These are phyloP conservation scores for Suhomyces atakaporum DNA, from an alignment of 1,139 yeast genomes.

Conservation along the genomic window DNA sequence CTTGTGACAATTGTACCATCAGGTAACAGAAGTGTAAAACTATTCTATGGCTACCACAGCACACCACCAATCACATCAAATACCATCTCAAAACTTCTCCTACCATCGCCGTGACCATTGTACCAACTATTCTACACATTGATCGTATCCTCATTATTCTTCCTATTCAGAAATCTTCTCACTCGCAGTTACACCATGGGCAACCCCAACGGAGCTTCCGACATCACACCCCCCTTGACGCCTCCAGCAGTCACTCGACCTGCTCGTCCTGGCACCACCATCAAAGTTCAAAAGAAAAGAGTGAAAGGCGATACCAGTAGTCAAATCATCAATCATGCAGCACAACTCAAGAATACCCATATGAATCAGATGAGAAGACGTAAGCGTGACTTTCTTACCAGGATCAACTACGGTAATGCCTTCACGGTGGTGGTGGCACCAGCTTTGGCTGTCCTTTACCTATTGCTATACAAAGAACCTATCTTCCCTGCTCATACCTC, in stretches of 20 bases:
- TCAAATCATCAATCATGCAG: conserved; percentile 24
- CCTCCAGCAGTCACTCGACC: conserved; percentile 1
- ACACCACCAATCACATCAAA: too few relatives aligned
- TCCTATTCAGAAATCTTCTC: too few relatives aligned
- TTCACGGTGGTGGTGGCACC: conserved; percentile 26
- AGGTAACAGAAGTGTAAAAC: too few relatives aligned
- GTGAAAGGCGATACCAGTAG: conserved; percentile 15
- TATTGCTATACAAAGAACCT: conserved; percentile 15
- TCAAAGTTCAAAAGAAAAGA: conserved; percentile 25
- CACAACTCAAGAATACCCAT: conserved; percentile 24
- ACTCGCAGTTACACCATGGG: too few relatives aligned
- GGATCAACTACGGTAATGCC: conserved; percentile 26
- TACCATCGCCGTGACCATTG: too few relatives aligned
- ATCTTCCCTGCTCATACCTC: conserved; percentile 25
- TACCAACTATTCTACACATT: too few relatives aligned
- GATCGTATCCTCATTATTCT: too few relatives aligned
- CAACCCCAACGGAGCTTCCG: conserved; percentile 2
- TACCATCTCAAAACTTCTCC: too few relatives aligned
- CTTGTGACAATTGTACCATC: too few relatives aligned
- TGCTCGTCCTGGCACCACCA: conserved; percentile 5
- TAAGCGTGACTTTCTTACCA: conserved; percentile 25
- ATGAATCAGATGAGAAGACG: conserved; percentile 23
- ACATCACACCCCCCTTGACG: conserved; percentile 5
- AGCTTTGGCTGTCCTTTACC: conserved; percentile 19
- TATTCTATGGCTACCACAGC: too few relatives aligned